Evolutionary conservation across 805 yeast genomes (phyloP).

Genomic region (Yarrowia yakushimensis): DNA sequence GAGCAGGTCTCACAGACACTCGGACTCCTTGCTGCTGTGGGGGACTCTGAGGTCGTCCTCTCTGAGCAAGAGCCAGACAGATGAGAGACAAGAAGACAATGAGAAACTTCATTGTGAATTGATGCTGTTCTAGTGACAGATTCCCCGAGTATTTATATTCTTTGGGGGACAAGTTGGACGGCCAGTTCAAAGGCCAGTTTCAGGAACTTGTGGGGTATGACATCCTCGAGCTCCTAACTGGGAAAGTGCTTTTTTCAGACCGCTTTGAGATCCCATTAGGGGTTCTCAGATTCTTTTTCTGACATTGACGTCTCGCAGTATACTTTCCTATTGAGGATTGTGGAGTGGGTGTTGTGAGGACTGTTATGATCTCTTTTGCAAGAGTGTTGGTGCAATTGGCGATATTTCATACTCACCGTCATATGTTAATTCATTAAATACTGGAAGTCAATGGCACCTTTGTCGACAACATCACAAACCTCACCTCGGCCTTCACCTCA

Average conservation of each 20-base stretch:
- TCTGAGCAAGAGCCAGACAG: neutral
- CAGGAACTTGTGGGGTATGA: neutral
- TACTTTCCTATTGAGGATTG: too few species aligned
- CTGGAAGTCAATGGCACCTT: too few species aligned
- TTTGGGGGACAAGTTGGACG: neutral
- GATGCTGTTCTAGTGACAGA: neutral
- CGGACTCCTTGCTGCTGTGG: conserved; percentile 1
- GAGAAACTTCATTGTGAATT: neutral
- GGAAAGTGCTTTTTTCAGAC: neutral
- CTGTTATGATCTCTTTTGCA: too few species aligned
- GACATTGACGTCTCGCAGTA: too few species aligned
- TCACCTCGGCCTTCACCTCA: too few species aligned
- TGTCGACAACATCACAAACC: too few species aligned
- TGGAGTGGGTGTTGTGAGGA: too few species aligned
- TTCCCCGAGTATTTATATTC: neutral
- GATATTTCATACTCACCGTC: too few species aligned
- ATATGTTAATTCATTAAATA: too few species aligned
- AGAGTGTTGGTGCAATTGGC: too few species aligned
- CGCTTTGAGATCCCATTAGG: neutral
- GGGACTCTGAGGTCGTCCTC: neutral
- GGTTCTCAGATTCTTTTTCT: neutral
- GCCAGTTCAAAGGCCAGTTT: neutral
- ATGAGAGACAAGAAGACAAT: neutral
- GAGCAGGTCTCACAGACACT: neutral
- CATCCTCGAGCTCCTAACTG: neutral